Base-by-base conservation (phyloP, 2,329 filamentous ascomycete genomes). In the Clarireedia sp. region DNA sequence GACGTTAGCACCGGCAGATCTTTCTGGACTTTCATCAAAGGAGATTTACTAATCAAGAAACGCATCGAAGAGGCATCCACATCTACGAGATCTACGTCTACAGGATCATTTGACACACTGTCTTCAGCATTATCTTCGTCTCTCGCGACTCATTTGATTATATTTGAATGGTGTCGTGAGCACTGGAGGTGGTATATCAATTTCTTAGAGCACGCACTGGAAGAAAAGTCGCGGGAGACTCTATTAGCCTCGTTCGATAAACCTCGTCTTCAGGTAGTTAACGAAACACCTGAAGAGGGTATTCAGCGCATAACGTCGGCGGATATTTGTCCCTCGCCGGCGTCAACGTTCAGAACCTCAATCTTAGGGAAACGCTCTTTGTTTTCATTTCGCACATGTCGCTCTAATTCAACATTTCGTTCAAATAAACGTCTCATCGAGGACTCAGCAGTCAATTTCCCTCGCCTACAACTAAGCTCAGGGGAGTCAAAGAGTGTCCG, bases 101-200 rank as follows among this genome's bases (percentile, higher is more conserved):
- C 59, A 47, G 57, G 41, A 40, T 48, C 44, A 6, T 53, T 57
- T 40, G 50, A 48, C 16, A 50, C 55, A 14, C 56, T 50, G 10
- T 36, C 51, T 21, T 37, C 37, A 21, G 54, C 62, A 17, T 65
- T 67, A 46, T 51, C 52, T 19, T 52, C 66, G 7, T 52, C 67
- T 8, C 61, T 74, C 1, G 49, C 55, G 14, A 66, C 62, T 1
- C 72, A 75, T 57, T 55, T 71, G 2, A 47, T 73, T 1, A 43
- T 71, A 5, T 67, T 64, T 33, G 58, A 65, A 2, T 74, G 72
- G 72, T 66, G 70, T 2, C 62, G 59, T 3, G 72, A 75, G 51
- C 67, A 73, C 19, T 75, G 73, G 73, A 67, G 71, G 2, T 72
- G 70, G 69, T 75, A 72, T 57, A 66, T 74, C 9, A 70, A 69